Conservation (phyloP, 2,329 filamentous ascomycete genomes). For the Alternaria hordeiaustralica region DNA sequence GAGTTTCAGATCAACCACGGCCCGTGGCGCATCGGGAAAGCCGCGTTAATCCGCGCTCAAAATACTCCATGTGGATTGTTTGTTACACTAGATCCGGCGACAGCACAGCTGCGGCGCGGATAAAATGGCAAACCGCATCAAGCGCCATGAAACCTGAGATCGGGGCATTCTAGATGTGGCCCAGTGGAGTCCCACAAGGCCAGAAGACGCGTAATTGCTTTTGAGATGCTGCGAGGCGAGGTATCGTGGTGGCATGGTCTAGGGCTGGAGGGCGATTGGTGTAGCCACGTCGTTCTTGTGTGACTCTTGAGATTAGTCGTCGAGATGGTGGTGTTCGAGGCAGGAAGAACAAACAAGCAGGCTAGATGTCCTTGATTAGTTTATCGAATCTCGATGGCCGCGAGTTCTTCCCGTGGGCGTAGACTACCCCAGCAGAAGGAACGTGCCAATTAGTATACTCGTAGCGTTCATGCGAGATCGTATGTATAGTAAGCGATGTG, state of each 20-base stretch:
- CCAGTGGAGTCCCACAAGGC: slow-evolving; percentile 8
- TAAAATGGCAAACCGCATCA: slow-evolving; percentile 7
- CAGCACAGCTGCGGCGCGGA: neutral
- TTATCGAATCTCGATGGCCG: neutral
- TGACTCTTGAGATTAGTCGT: neutral
- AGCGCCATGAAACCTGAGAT: slow-evolving; percentile 10
- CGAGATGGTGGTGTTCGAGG: slow-evolving; percentile 1
- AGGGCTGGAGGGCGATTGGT: neutral
- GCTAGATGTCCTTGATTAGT: neutral
- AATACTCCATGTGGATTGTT: neutral
- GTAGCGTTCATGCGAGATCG: neutral
- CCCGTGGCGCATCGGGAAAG: slow-evolving; percentile 3
- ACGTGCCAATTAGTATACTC: neutral
- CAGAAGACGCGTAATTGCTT: slow-evolving; percentile 3
- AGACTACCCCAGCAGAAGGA: slow-evolving; percentile 3
- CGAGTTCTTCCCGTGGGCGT: neutral
- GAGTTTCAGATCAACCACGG: slow-evolving; percentile 10
- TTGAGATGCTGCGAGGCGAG: slow-evolving; percentile 1
- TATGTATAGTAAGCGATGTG: neutral
- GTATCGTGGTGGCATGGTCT: neutral
- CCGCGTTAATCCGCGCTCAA: neutral
- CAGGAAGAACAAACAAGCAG: slow-evolving; percentile 2
- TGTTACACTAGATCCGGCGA: neutral
- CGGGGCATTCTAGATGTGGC: slow-evolving; percentile 2
- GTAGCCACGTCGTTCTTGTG: neutral